These are phyloP conservation scores for Papiliotrema flavescens DNA, from an alignment of 1,284 basidiomycete species.

Conservation along the genomic window DNA sequence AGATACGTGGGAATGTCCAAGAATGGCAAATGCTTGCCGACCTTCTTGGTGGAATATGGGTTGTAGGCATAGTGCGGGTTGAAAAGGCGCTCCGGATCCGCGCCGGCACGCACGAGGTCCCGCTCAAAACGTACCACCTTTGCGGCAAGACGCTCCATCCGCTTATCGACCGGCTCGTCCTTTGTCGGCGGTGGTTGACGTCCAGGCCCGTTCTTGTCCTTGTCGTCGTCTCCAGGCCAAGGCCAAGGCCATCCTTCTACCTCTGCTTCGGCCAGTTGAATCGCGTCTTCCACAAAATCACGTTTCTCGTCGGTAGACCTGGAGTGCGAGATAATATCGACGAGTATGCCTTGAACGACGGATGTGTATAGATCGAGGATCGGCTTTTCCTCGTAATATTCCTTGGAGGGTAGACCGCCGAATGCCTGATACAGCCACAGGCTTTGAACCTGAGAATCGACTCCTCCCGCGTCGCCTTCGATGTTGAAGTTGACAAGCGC, in stretches of 20 bases:
- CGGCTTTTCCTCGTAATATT: slow-evolving; percentile 81
- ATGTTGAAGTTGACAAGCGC: slow-evolving; percentile 73
- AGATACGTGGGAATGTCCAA: slow-evolving; percentile 82
- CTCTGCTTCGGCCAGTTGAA: slow-evolving; percentile 19
- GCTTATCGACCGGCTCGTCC: slow-evolving; percentile 36
- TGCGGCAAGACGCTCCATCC: slow-evolving; percentile 64
- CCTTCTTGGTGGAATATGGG: slow-evolving; percentile 65
- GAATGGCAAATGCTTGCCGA: slow-evolving; percentile 69
- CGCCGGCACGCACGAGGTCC: slow-evolving; percentile 71
- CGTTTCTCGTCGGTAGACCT: slow-evolving; percentile 16
- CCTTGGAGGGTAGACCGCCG: slow-evolving; percentile 87
- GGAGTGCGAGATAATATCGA: slow-evolving; percentile 53
- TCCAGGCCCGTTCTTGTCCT: slow-evolving; percentile 38
- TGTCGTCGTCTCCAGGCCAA: slow-evolving; percentile 55
- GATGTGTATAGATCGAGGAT: slow-evolving; percentile 67
- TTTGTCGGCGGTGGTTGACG: slow-evolving; percentile 8
- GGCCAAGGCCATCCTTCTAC: slow-evolving; percentile 70
- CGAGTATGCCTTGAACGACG: slow-evolving; percentile 66
- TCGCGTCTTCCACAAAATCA: slow-evolving; percentile 21
- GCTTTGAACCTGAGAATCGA: slow-evolving; percentile 82
- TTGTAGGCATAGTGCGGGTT: slow-evolving; percentile 89
- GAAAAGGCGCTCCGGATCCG: slow-evolving; percentile 64
- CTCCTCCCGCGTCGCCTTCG: slow-evolving; percentile 78
- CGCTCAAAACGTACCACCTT: slow-evolving; percentile 77
- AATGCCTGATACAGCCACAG: slow-evolving; percentile 81